phyloP scores from a whole-genome alignment of 495 filamentous ascomycete genomes.

The Neurospora sp. region DNA sequence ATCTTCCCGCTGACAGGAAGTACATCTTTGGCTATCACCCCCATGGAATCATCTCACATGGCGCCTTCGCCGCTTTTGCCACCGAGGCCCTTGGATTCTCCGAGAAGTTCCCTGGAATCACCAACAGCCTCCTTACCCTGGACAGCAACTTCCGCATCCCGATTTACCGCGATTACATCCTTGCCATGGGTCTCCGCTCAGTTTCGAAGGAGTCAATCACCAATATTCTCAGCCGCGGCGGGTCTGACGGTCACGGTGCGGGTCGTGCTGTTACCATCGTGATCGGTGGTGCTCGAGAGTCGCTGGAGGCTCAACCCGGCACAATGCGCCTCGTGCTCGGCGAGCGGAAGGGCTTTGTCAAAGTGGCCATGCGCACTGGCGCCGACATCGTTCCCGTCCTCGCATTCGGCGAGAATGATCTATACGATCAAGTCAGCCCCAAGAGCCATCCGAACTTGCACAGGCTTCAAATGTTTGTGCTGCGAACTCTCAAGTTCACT shows the following conservation, averaged over 20 bases:
- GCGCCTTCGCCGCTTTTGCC: constrained; percentile 84
- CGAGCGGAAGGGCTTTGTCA: constrained; percentile 84
- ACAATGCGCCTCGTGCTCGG: constrained; percentile 65
- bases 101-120: constrained; percentile 90
- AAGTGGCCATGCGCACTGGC: constrained; percentile 78
- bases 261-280: constrained; percentile 95
- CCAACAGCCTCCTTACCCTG: constrained; percentile 81
- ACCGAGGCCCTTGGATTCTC: constrained; percentile 87
- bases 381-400: constrained; percentile 89
- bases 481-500: constrained; percentile 84
- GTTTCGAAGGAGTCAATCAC: constrained; percentile 87
- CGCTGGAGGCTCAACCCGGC: constrained; percentile 72
- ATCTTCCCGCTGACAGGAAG: constrained; percentile 73
- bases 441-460: constrained; percentile 62
- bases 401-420: constrained; percentile 88
- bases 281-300: constrained; percentile 84
- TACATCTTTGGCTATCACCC: constrained; percentile 98
- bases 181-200: constrained; percentile 74
- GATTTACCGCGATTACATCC: constrained; percentile 83
- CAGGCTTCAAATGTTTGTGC: constrained; percentile 66
- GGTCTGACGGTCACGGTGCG: constrained; percentile 73
- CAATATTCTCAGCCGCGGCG: constrained; percentile 71
- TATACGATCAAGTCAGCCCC: constrained; percentile 79
- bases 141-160: constrained; percentile 93
- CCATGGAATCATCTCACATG: constrained; percentile 93